Base-by-base conservation (phyloP, 805 yeast genomes). In the Candida wancherniae region DNA sequence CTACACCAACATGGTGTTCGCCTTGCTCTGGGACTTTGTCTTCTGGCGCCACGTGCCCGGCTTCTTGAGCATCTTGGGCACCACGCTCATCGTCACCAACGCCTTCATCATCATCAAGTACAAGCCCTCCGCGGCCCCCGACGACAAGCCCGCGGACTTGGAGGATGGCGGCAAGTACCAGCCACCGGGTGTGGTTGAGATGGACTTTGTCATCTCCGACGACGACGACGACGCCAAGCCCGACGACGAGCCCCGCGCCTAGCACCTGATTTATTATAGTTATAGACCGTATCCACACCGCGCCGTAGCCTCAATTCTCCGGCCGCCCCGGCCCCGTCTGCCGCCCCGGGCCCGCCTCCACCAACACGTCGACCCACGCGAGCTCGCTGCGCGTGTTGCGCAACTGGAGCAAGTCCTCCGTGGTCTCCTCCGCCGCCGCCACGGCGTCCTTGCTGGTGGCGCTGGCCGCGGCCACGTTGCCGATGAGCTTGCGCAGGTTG, bases 21-120 rank as follows among this genome's bases (percentile, higher is more conserved):
- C 95, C 0, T 60, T 85, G 11, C 36, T 82, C 19, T 79, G 88
- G 75, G 96, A 87, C 51, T 60, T 75, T 20, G 25, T 75, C 1
- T 59, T 86, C 17, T 88, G 85, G 79, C 68, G 74, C 39, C 86
- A 80, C 51, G 53, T 77, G 14, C 96, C 96, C 0, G 78, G 77
- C 13, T 38, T 74, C 18, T 66, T 83, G 61, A 80, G 88, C 36
- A 57, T 76, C 44, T 42, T 77, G 13, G 97, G 97, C 1, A 79
- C 82, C 31, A 36, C 68, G 1, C 61, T 87, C 22, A 84, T 87
- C 37, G 53, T 84, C 12, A 71, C 74, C 1, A 69, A 82, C 26
- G 90, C 94, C 1, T 53, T 73, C 19, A 56, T 70, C 24, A 80
- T 82, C 10, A 57, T 81, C n/a, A 63, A 63, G 33, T 67, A 60